Percentiles rank a stretch among this genome's conserved stretches.
Conservation (phyloP, 1,139 yeast genomes). For the Kazachstania sp. region DNA sequence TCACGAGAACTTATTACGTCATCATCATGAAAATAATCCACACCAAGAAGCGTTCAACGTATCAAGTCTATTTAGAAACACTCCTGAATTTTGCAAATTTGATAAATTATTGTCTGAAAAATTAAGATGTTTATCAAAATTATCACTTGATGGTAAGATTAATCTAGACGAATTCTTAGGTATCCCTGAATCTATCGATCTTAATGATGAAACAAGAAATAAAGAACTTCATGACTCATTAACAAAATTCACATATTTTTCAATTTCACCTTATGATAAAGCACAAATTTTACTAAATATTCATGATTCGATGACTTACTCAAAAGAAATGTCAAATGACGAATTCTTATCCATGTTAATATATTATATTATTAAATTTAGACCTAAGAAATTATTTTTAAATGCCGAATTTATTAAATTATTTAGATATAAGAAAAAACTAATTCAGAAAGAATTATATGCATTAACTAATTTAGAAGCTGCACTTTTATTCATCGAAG, state of each 20-base stretch:
- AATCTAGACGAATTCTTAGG: constrained; percentile 22
- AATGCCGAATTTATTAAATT: constrained; percentile 48
- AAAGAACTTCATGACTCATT: constrained; percentile 12
- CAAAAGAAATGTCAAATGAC: constrained; percentile 34
- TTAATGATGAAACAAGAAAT: constrained; percentile 6
- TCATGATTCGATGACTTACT: constrained; percentile 23
- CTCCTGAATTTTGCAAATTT: constrained; percentile 26
- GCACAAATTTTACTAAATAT: constrained; percentile 18
- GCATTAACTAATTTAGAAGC: constrained; percentile 61
- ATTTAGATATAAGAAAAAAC: constrained; percentile 41
- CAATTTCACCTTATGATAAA: constrained; percentile 28
- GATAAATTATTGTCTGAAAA: constrained; percentile 24
- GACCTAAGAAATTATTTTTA: constrained; percentile 37
- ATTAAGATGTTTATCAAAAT: constrained; percentile 14
- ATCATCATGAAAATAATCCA: not conserved
- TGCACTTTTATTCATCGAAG: constrained; percentile 44
- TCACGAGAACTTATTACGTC: constrained; percentile 2
- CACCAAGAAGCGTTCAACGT: constrained; percentile 14
- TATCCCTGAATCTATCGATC: constrained; percentile 8
- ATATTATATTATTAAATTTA: constrained; percentile 39
- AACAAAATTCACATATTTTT: constrained; percentile 14
- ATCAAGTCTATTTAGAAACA: constrained; percentile 23
- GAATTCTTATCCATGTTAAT: constrained; percentile 49
- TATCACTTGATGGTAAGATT: constrained; percentile 15
- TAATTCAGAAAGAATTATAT: constrained; percentile 46